These are phyloP conservation scores for Calycina marina DNA, from an alignment of 2,329 filamentous ascomycete genomes.

Conservation along the genomic window DNA sequence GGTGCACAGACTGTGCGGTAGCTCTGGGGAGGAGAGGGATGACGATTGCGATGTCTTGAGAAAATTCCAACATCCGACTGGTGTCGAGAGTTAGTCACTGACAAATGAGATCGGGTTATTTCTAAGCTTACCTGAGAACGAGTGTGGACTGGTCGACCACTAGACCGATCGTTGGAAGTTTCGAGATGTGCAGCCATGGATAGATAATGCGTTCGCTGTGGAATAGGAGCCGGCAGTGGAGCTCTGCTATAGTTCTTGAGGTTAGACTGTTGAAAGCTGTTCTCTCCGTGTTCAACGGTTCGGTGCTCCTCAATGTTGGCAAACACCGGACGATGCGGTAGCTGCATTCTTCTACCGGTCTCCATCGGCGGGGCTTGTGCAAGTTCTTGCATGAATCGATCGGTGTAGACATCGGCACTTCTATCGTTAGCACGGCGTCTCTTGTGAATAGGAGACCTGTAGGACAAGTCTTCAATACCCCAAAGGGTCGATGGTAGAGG, in stretches of 20 bases:
- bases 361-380: conserved; percentile 3
- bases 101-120: no score
- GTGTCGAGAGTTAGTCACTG: no score
- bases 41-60: conserved; percentile 16
- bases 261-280: conserved; percentile 3
- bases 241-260: conserved; percentile 7
- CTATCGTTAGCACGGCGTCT: conserved; percentile 5
- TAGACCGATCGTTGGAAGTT: conserved; percentile 4
- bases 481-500: conserved; percentile 7
- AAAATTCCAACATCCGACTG: no score
- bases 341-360: conserved; percentile 6
- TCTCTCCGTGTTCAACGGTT: conserved; percentile 7
- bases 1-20: not conserved
- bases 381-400: conserved; percentile 1
- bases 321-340: conserved; percentile 12
- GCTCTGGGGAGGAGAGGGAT: conserved; percentile 1
- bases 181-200: conserved; percentile 16
- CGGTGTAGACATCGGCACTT: not conserved
- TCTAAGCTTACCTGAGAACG: no score
- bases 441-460: conserved; percentile 10
- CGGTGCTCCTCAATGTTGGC: conserved; percentile 14
- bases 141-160: conserved; percentile 12
- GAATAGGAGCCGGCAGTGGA: conserved; percentile 14
- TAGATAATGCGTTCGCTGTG: conserved; percentile 12
- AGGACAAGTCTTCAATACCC: conserved; percentile 3